phyloP scores from a whole-genome alignment of 2,329 filamentous ascomycete species.

The Colletotrichum costaricense region DNA sequence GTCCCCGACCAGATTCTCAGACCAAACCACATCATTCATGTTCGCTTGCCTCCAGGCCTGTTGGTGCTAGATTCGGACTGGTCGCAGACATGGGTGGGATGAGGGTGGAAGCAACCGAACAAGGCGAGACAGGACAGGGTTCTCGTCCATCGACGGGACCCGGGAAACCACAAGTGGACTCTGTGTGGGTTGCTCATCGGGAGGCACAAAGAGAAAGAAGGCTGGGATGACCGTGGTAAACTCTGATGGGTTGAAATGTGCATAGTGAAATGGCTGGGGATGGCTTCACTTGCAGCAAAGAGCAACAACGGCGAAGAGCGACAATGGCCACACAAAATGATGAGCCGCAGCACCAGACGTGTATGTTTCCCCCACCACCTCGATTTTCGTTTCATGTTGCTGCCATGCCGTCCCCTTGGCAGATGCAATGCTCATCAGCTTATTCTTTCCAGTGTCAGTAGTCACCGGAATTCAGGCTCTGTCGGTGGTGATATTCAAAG shows the following conservation, averaged over 20 bases:
- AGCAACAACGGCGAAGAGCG: background rate
- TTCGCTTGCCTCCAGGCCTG: background rate
- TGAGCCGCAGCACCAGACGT: background rate
- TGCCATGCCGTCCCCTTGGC: slow-evolving; percentile 20
- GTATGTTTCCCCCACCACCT: slow-evolving; percentile 16
- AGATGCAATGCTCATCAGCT: background rate
- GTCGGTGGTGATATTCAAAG: background rate
- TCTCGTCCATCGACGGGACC: background rate
- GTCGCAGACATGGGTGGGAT: background rate
- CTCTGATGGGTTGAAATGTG: slow-evolving; percentile 10
- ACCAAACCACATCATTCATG: too few relatives aligned
- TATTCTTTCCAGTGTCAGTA: background rate
- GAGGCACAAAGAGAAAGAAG: slow-evolving; percentile 20
- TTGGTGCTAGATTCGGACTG: slow-evolving; percentile 1
- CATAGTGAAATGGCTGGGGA: slow-evolving; percentile 30
- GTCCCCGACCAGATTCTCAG: background rate
- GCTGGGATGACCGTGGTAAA: background rate
- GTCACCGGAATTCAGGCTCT: background rate
- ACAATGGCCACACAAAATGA: background rate
- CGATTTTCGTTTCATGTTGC: slow-evolving; percentile 11
- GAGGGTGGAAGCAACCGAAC: background rate
- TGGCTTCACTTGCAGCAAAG: slow-evolving; percentile 24
- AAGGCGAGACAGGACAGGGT: slow-evolving; percentile 5
- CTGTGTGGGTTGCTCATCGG: background rate
- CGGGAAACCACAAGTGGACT: background rate